phyloP scores from a whole-genome alignment of 768 basidiomycete genomes.

The Ephemerocybe angulata region DNA sequence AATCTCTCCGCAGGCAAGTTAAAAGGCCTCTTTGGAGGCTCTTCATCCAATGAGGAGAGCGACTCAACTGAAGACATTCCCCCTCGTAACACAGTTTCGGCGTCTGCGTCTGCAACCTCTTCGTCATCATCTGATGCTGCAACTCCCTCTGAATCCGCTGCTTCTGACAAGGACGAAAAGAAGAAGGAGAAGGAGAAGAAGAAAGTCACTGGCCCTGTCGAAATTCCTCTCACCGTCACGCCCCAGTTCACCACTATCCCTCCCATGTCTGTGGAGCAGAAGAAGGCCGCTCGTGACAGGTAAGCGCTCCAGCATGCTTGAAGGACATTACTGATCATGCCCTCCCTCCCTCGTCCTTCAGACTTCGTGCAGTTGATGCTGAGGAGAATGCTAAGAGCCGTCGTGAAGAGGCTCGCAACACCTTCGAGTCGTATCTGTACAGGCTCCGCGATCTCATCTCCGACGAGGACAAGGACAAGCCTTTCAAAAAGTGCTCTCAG shows the following conservation, averaged over 20 bases:
- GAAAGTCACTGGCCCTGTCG: conserved; percentile 47
- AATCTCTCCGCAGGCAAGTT: conserved; percentile 59
- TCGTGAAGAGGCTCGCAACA: conserved; percentile 87
- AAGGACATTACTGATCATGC: background rate
- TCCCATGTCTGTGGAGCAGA: conserved; percentile 76
- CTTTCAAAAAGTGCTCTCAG: conserved; percentile 85
- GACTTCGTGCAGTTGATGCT: conserved; percentile 73
- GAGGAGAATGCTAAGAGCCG: conserved; percentile 74
- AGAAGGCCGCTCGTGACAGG: conserved; percentile 70
- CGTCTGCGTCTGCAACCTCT: conserved; percentile 28
- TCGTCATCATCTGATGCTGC: conserved; percentile 28
- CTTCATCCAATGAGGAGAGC: conserved; percentile 38
- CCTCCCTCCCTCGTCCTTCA: conserved; percentile 27
- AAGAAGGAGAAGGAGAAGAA: conserved; percentile 36
- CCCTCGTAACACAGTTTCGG: conserved; percentile 36
- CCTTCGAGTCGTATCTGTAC: conserved; percentile 92
- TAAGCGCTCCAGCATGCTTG: conserved; percentile 30
- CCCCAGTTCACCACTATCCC: conserved; percentile 61
- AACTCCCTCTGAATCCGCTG: conserved; percentile 36
- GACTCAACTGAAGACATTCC: conserved; percentile 41
- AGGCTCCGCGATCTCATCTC: conserved; percentile 78
- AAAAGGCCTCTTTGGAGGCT: conserved; percentile 79
- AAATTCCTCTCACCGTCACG: conserved; percentile 64
- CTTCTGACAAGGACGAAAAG: conserved; percentile 31
- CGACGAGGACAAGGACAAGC: conserved; percentile 59